Base-by-base conservation (phyloP, 1,284 basidiomycete species). In the Anthracocystis panici-leucophaei region DNA sequence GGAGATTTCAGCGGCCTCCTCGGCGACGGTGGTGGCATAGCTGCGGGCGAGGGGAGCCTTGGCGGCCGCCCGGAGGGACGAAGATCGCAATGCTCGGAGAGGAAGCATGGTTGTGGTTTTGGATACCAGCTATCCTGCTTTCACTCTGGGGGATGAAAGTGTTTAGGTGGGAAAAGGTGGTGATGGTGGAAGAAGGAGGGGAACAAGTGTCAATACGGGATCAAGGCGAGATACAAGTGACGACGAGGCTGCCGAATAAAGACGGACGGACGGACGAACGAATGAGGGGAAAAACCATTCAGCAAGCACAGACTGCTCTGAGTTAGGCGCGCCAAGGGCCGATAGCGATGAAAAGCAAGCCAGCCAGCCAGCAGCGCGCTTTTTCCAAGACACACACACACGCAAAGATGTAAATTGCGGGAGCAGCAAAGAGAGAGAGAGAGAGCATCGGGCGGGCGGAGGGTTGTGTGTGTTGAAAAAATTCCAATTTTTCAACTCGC, bases 1-100 rank as follows among this genome's bases (percentile, higher is more conserved):
- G 27, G 73, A 67, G 57, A 83, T 77, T 42, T 75, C 68, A 46
- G 77, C 59, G 33, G 77, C 83, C 46, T 84, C 82, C 72, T 85
- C 83, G 50, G 83, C 72, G 45, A 83, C 80, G 66, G 72, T 69
- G 44, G 83, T 84, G 40, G 82, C 82, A 65, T 83, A 81, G 42
- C 78, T 77, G 60, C 83, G 80, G 63, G 74, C 60, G 59, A 77
- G 75, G 70, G 70, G 69, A 35, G 75, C 70, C 66, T 65, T 64
- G 58, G 60, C 46, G 75, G 66, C 75, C 55, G 69, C 69, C 65
- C 75, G 57, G 42, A 77, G 64, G 64, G 75, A 70, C 21, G 75
- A 73, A 46, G 65, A 57, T 63, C 75, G 75, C 46, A 77, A 59
- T 65, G 77, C 77, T 64, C 73, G 73, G 35, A 78, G 63, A 45